Evolutionary conservation across 352 stramenopile genomes (phyloP), one percentile per base, ranked within the genome.

Genomic region (Blastocystis sp.): DNA sequence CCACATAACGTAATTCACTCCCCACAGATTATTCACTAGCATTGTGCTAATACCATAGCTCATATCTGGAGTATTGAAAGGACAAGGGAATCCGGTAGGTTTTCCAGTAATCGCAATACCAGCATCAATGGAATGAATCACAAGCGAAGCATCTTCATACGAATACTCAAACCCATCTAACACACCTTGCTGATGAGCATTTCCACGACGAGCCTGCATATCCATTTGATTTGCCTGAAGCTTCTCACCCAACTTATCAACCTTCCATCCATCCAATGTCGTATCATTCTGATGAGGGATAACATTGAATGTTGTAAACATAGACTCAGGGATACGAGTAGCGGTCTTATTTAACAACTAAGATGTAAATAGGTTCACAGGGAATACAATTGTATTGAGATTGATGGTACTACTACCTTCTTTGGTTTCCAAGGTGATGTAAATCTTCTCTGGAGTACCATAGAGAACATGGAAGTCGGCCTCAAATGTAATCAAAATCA

Each of bases 1-100:
- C 78, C 78, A 89, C 78, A 89, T 79, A 1, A 89, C 66, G 40
- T 89, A 89, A 42, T 89, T 89, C 42, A 89, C 78, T 11, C 78
- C 78, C 78, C 78, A 89, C 37, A 89, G 42, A 42, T 89, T 89
- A 42, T 89, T 89, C 0, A 79, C 66, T 42, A 89, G 30, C 78
- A 89, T 89, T 40, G 66, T 79, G 59, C 60, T 79, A 19, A 79
- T 35, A 51, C 78, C 78, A 35, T 89, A 60, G 53, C 13, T 48
- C 66, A 89, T 60, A 64, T 89, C 78, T 1, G 78, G 60, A 17
- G 37, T 78, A 79, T 89, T 40, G 33, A 89, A 89, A 17, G 78
- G 78, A 7, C 44, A 59, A 7, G 78, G 78, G 78, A 89, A 89
- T 11, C 78, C 78, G 17, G 78, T 89, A 27, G 78, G 78, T 40